Evolutionary conservation across 441 rosid genomes (phyloP).

Genomic region (Jatropha multifida): DNA sequence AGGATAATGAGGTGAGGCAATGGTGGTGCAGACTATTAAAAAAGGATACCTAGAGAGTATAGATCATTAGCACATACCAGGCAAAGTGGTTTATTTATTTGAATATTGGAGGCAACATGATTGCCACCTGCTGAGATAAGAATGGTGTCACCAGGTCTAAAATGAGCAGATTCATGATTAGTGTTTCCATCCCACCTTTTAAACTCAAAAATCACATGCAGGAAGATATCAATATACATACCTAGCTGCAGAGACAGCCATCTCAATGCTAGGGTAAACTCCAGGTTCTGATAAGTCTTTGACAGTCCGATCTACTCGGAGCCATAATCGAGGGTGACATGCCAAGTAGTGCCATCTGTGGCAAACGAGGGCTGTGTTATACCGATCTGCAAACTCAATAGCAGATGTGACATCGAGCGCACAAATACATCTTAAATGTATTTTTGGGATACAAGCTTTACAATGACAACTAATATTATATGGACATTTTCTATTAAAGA

Average conservation of each 20-base stretch:
- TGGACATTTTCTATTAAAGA: background rate
- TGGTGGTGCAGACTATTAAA: too few species aligned
- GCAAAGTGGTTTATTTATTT: slow-evolving; percentile 89
- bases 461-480: background rate
- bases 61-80: slow-evolving; percentile 54
- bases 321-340: slow-evolving; percentile 96
- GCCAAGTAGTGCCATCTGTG: slow-evolving; percentile 97
- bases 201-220: slow-evolving; percentile 3
- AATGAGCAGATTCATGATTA: slow-evolving; percentile 30
- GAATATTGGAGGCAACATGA: slow-evolving; percentile 81
- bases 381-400: slow-evolving; percentile 61
- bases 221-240: slow-evolving; percentile 33
- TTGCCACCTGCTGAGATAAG: slow-evolving; percentile 82
- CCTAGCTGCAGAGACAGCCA: slow-evolving; percentile 96
- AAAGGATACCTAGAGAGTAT: background rate
- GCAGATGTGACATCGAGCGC: slow-evolving; percentile 38
- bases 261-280: slow-evolving; percentile 68
- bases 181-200: slow-evolving; percentile 11
- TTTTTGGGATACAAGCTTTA: background rate
- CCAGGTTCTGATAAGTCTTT: slow-evolving; percentile 63
- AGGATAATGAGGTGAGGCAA: too few species aligned
- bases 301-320: slow-evolving; percentile 72
- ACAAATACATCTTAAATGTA: slow-evolving; percentile 11
- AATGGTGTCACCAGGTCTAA: slow-evolving; percentile 93
- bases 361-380: slow-evolving; percentile 99